Conservation (phyloP, 495 filamentous ascomycete genomes). For the Penicillium parvum region DNA sequence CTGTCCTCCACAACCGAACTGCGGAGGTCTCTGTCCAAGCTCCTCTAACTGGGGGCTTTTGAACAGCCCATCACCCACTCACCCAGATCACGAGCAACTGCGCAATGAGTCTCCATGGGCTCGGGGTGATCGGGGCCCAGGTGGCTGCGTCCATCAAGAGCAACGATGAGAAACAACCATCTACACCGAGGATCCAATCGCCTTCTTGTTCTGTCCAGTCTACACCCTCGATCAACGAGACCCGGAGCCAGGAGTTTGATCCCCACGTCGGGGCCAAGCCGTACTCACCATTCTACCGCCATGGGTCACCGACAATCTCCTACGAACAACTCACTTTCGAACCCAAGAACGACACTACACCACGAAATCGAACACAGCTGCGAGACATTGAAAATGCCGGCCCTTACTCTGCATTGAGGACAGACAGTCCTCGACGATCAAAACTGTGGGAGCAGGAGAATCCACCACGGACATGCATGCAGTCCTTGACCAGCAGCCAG, state of each 20-base stretch:
- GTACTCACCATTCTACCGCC: constrained; percentile 57
- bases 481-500: constrained; percentile 45
- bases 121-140: constrained; percentile 31
- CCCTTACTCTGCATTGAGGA: constrained; percentile 13
- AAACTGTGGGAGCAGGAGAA: constrained; percentile 42
- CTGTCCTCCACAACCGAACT: constrained; percentile 6
- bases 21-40: constrained; percentile 9
- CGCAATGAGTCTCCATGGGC: constrained; percentile 28
- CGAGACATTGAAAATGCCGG: constrained; percentile 30
- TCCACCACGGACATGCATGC: constrained; percentile 29
- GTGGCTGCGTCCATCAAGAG: constrained; percentile 27
- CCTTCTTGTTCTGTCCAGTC: constrained; percentile 18
- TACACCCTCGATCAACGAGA: constrained; percentile 13
- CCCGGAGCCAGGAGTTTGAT: constrained; percentile 32
- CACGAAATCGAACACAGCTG: constrained; percentile 14
- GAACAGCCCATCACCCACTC: background rate
- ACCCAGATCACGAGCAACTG: background rate
- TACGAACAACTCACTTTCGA: constrained; percentile 40
- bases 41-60: constrained; percentile 8
- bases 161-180: constrained; percentile 18
- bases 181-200: constrained; percentile 11
- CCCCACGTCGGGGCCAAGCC: constrained; percentile 44
- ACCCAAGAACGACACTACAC: constrained; percentile 26
- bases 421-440: constrained; percentile 25
- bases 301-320: constrained; percentile 47